Evolutionary conservation across 495 filamentous ascomycete genomes (phyloP).

Genomic region (Neurospora sp.): DNA sequence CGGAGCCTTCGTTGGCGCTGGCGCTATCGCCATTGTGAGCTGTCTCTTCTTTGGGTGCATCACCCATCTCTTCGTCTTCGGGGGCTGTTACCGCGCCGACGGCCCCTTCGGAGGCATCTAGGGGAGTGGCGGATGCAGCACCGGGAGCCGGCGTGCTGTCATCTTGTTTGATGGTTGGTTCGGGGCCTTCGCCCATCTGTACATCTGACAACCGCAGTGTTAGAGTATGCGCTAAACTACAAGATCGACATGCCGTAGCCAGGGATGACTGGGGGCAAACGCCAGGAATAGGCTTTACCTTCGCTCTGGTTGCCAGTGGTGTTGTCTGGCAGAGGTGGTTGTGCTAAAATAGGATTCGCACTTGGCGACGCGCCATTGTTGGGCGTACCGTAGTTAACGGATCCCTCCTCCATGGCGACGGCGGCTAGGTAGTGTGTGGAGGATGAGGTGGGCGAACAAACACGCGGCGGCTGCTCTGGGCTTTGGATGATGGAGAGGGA

Average conservation of each 20-base stretch:
- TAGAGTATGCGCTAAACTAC: neutral
- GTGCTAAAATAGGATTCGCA: slow-evolving; percentile 41
- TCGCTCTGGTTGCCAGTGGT: slow-evolving; percentile 15
- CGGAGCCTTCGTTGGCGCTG: slow-evolving; percentile 26
- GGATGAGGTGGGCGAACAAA: neutral
- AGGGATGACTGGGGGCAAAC: neutral
- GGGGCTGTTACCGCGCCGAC: slow-evolving; percentile 53
- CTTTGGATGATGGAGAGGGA: neutral
- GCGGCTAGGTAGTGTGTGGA: neutral
- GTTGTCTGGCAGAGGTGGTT: slow-evolving; percentile 35
- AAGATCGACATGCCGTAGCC: neutral
- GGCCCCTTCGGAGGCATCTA: slow-evolving; percentile 76
- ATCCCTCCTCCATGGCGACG: slow-evolving; percentile 44
- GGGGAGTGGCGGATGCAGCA: slow-evolving; percentile 63
- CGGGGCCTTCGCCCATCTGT: slow-evolving; percentile 43
- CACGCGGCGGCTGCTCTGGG: neutral
- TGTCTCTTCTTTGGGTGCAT: slow-evolving; percentile 48
- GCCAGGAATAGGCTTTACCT: slow-evolving; percentile 18
- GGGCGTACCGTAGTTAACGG: slow-evolving; percentile 43
- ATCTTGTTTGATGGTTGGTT: slow-evolving; percentile 43
- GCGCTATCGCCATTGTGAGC: slow-evolving; percentile 38
- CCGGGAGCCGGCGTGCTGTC: slow-evolving; percentile 41
- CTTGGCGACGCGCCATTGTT: slow-evolving; percentile 40
- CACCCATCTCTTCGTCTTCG: slow-evolving; percentile 83
- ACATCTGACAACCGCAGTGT: slow-evolving; percentile 29